Conservation (phyloP, 2,329 filamentous ascomycete species). For the Byssochlamys sp. region DNA sequence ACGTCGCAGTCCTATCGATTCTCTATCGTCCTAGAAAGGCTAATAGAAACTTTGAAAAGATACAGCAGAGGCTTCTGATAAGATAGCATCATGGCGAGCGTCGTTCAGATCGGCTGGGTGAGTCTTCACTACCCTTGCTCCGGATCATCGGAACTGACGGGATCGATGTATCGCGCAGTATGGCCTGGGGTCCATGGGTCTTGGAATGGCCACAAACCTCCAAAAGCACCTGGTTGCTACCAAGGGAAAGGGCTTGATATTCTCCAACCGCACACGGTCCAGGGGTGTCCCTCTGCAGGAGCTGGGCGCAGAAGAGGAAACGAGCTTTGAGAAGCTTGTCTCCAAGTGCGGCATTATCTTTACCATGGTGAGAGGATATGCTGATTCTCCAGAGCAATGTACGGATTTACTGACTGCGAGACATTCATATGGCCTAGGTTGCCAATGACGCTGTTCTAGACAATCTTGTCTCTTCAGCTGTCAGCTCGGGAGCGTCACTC, state of each 20-base stretch:
- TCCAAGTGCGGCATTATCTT: slow-evolving; percentile 32
- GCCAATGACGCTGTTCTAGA: slow-evolving; percentile 34
- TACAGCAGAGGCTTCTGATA: not conserved
- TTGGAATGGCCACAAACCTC: slow-evolving; percentile 36
- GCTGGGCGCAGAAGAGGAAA: slow-evolving; percentile 24
- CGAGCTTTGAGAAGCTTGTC: slow-evolving; percentile 25
- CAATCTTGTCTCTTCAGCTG: slow-evolving; percentile 18
- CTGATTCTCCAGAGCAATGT: slow-evolving; percentile 2
- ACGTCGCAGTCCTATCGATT: not conserved
- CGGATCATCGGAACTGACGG: not conserved
- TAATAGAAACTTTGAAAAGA: not conserved
- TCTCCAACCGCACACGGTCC: slow-evolving; percentile 34
- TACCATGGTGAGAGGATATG: slow-evolving; percentile 21
- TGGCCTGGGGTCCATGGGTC: slow-evolving; percentile 38
- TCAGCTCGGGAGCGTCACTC: slow-evolving; percentile 27
- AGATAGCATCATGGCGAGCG: not conserved
- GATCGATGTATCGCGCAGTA: slow-evolving; percentile 14
- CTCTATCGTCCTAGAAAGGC: not conserved
- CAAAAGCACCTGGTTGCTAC: slow-evolving; percentile 30
- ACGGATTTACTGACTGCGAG: not conserved
- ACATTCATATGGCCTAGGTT: slow-evolving; percentile 17
- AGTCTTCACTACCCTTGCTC: not conserved
- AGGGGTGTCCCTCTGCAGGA: slow-evolving; percentile 27
- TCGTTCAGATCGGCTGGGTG: slow-evolving; percentile 27
- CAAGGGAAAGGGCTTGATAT: slow-evolving; percentile 24